Evolutionary conservation across 805 yeast genomes (phyloP).

Genomic region (Kuraishia cidri): DNA sequence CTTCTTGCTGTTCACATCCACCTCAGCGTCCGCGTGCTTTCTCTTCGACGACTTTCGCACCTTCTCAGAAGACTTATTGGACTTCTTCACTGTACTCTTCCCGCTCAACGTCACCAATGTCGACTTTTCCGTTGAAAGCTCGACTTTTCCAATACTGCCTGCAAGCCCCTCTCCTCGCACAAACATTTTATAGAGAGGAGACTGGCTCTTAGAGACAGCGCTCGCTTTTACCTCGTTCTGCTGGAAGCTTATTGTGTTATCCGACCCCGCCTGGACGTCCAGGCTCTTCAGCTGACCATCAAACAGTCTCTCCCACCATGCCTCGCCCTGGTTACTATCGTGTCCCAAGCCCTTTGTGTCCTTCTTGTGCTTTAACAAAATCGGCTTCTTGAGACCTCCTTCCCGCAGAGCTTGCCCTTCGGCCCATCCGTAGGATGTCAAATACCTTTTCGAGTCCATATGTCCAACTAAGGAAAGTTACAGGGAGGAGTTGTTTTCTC

Average conservation of each 20-base stretch:
- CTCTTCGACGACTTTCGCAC: conserved; percentile 8
- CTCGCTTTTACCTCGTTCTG: conserved; percentile 40
- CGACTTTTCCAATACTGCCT: conserved; percentile 55
- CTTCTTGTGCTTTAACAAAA: conserved; percentile 81
- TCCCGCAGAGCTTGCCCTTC: conserved; percentile 79
- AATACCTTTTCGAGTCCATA: conserved; percentile 75
- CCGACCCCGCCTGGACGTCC: conserved; percentile 34
- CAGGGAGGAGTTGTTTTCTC: not conserved
- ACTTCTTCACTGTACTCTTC: conserved; percentile 6
- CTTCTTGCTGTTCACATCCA: conserved; percentile 16
- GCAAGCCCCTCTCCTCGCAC: conserved; percentile 78
- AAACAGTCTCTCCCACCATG: conserved; percentile 96
- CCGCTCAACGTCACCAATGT: conserved; percentile 6
- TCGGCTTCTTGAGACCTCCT: conserved; percentile 81
- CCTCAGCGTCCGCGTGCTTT: conserved; percentile 7
- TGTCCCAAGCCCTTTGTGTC: conserved; percentile 90
- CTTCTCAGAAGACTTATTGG: conserved; percentile 7
- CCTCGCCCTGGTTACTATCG: conserved; percentile 64
- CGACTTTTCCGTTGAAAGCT: conserved; percentile 6
- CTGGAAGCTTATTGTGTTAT: conserved; percentile 33
- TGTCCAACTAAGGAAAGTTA: not conserved
- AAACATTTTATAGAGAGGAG: conserved; percentile 81
- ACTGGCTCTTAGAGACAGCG: conserved; percentile 38
- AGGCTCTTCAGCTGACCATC: conserved; percentile 84
- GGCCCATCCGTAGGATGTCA: conserved; percentile 80